Evolutionary conservation across 2,329 filamentous ascomycete species (phyloP), one percentile per base, ranked within the genome.

Genomic region (Cladophialophora exuberans): DNA sequence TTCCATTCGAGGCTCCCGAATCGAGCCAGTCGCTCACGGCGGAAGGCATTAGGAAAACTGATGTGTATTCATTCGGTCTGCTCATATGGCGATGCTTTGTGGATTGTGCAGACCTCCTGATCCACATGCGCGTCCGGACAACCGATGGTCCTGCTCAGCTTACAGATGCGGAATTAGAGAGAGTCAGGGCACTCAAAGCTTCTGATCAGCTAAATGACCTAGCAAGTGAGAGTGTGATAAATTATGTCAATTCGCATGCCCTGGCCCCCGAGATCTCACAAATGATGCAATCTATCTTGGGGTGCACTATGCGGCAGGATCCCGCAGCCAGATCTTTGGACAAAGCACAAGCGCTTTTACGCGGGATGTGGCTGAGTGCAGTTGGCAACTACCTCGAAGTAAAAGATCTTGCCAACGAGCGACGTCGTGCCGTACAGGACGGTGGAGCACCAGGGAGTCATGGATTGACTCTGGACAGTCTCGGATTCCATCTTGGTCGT

Each of bases 61-160:
- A 57, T 35, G 43, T 57, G 15, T 57, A 57, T 35, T 57, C 54
- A n/a, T 57, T 54, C 36, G 51, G 54, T 3, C 13, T 57, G 15
- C 25, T 57, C 30, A 50, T 57, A n/a, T 54, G 54, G 54, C 54
- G 54, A 43, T 25, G 42, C 18, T 49, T 54, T 36, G 20, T 57
- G n/a, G 54, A 57, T 44, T 41, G 54, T 20, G 31, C 33, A 9
- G 46, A 31, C 2, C 23, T 50, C 17, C 18, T 50, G 31, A 23
- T 31, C 10, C 46, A 23, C 17, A 4, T 31, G 17, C 28, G 46
- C 17, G 13, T 31, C 13, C 28, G 28, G 28, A 31, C 6, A 31
- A 13, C 13, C 13, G 28, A 13, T 13, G 28, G 13, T 13, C 13
- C 6, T 13, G 28, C 28, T 31, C 6, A 31, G 28, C 28, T 31